Evolutionary conservation across 2,329 filamentous ascomycete species (phyloP).

Genomic region (Clarireedia monteithiana): DNA sequence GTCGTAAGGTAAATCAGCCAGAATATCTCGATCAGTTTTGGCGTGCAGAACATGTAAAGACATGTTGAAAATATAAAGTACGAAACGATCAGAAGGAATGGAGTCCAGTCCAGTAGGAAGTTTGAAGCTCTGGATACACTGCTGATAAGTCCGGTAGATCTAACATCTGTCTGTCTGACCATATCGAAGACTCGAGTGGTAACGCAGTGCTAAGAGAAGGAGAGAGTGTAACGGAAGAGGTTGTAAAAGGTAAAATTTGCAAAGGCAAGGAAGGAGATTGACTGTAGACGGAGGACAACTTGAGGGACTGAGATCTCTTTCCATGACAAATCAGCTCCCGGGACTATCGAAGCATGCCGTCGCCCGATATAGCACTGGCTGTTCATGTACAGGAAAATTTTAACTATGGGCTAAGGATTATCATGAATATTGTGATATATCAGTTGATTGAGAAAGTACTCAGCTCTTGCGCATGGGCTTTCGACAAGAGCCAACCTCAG

Average conservation of each 20-base stretch:
- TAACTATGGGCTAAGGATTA: no score
- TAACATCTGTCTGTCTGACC: neutral
- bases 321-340: neutral
- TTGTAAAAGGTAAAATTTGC: neutral
- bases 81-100: constrained; percentile 33
- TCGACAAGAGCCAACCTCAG: no score
- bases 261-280: neutral
- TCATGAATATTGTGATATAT: neutral
- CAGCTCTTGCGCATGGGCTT: no score
- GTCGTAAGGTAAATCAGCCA: constrained; percentile 38
- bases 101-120: constrained; percentile 32
- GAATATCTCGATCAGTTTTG: constrained; percentile 32
- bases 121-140: neutral
- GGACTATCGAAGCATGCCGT: constrained; percentile 6
- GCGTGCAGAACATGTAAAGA: constrained; percentile 34
- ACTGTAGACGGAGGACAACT: neutral
- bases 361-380: neutral
- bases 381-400: neutral
- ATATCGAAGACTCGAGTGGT: neutral
- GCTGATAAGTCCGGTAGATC: neutral
- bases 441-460: no score
- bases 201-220: neutral
- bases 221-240: neutral
- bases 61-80: constrained; percentile 36
- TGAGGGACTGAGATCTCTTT: neutral